Conservation (phyloP, 257 asterid species). For the Capsicum pubescens region DNA sequence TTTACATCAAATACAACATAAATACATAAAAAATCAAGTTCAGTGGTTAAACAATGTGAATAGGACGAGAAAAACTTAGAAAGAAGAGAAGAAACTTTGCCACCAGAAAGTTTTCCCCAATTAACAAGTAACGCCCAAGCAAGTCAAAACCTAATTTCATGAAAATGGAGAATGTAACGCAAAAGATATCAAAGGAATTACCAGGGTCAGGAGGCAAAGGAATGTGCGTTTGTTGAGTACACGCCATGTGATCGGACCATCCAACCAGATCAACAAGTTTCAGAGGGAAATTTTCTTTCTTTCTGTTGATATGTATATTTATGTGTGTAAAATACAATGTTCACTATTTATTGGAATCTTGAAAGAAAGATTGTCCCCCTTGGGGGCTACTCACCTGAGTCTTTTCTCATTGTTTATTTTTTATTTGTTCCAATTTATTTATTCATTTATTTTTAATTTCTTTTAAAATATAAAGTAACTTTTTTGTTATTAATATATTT, state of each 20-base stretch:
- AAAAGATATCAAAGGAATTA: constrained; percentile 27
- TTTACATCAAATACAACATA: constrained; percentile 8
- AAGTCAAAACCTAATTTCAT: constrained; percentile 19
- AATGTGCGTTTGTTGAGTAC: constrained; percentile 60
- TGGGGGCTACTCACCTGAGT: not conserved
- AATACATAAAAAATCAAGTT: not conserved
- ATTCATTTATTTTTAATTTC: no score
- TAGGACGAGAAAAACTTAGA: not conserved
- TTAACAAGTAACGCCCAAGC: not conserved
- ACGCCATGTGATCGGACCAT: constrained; percentile 60
- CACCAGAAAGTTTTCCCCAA: not conserved
- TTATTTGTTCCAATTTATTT: no score
- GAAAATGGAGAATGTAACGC: constrained; percentile 19
- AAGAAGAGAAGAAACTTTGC: not conserved
- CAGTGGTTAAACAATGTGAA: not conserved
- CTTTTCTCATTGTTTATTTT: no score
- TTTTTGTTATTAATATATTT: no score
- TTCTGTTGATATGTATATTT: not conserved
- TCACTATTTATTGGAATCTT: no score
- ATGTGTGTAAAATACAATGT: no score
- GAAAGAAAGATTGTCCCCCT: not conserved
- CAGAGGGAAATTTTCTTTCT: constrained; percentile 12
- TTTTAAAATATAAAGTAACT: no score
- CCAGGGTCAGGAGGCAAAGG: constrained; percentile 79
- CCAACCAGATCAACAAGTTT: constrained; percentile 31